Evolutionary conservation across 2,329 filamentous ascomycete species (phyloP).

Genomic region (Botrytis fragariae): DNA sequence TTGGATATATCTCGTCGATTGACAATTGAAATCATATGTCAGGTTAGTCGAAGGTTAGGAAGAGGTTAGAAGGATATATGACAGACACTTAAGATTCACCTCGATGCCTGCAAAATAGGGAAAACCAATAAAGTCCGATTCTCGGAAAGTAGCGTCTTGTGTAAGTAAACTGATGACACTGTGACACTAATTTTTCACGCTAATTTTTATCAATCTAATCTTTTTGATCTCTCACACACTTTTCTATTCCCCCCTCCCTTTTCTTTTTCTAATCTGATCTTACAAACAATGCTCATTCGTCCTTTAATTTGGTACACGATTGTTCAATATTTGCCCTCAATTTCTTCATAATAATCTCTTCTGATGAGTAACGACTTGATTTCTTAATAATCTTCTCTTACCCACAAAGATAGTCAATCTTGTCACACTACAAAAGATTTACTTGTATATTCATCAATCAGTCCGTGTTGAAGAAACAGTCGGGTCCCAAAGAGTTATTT

Average conservation of each 20-base stretch:
- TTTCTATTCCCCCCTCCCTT: neutral
- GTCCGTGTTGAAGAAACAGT: neutral
- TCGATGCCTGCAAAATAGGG: neutral
- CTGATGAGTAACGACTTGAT: neutral
- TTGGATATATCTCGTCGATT: neutral
- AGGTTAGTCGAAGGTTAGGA: neutral
- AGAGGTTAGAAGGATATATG: neutral
- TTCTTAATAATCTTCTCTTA: neutral
- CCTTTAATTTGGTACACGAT: neutral
- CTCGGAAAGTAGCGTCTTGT: constrained; percentile 10
- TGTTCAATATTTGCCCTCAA: neutral
- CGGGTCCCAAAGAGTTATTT: neutral
- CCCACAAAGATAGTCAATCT: neutral
- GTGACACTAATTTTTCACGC: constrained; percentile 16
- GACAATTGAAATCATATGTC: constrained; percentile 3
- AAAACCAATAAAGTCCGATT: constrained; percentile 13
- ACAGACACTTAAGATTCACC: neutral
- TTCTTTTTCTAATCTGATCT: constrained; percentile 1
- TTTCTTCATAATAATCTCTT: neutral
- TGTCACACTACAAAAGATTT: neutral
- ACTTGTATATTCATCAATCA: neutral
- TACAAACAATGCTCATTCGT: constrained; percentile 7
- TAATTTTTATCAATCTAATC: constrained; percentile 23
- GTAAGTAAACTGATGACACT: neutral
- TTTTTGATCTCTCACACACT: constrained; percentile 17